phyloP scores from a whole-genome alignment of 495 filamentous ascomycete species.

The Annulohypoxylon stygium region DNA sequence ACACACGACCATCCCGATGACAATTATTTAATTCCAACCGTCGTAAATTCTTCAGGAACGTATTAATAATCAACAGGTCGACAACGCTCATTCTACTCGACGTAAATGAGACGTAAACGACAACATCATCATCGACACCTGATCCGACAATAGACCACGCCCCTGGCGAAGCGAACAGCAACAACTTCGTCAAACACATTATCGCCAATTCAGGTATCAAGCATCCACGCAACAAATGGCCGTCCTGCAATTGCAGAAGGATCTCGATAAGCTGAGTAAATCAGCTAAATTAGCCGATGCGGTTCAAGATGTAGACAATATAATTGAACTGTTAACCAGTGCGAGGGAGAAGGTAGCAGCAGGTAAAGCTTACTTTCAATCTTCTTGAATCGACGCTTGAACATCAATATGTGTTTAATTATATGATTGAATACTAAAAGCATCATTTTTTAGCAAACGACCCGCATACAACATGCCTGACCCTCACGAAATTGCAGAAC shows the following conservation, averaged over 20 bases:
- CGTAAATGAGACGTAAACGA: neutral
- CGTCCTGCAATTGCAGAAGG: slow-evolving; percentile 69
- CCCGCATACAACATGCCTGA: slow-evolving; percentile 74
- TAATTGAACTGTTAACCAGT: slow-evolving; percentile 78
- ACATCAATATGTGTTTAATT: neutral
- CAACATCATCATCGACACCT: neutral
- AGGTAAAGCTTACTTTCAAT: slow-evolving; percentile 60
- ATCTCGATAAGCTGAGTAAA: slow-evolving; percentile 76
- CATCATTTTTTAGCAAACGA: slow-evolving; percentile 62
- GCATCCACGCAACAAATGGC: slow-evolving; percentile 36
- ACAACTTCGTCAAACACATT: neutral
- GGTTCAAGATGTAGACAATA: slow-evolving; percentile 80
- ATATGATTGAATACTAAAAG: neutral
- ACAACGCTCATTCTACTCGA: neutral
- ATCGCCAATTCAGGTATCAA: neutral
- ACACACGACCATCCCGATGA: slow-evolving; percentile 5
- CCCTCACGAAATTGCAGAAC: slow-evolving; percentile 85
- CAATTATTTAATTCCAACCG: neutral
- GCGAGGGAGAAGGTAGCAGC: slow-evolving; percentile 77
- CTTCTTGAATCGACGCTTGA: neutral
- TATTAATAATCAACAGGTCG: neutral
- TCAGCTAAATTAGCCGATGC: slow-evolving; percentile 77
- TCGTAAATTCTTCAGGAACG: neutral
- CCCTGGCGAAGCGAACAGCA: neutral
- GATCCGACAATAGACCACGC: neutral